Evolutionary conservation across 768 basidiomycete species (phyloP), one percentile per base, ranked within the genome.

Genomic region (Phlebiopsis gigantea): DNA sequence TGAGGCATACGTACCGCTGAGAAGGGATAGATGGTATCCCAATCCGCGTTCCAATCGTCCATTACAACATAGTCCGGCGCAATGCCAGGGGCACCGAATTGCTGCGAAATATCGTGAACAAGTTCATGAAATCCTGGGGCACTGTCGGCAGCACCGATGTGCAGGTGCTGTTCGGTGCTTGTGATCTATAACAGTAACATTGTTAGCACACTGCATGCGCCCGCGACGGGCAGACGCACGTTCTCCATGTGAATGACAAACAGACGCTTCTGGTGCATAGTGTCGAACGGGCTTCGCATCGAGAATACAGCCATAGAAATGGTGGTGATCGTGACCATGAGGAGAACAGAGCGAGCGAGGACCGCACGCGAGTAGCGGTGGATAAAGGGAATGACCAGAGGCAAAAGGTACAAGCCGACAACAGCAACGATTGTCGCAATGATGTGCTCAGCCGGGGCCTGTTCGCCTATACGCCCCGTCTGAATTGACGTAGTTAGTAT

Each of bases 181-280:
- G 86, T 87, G 46, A 91, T 76, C 90, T 94, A 63, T 5, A 22
- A 10, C 19, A 43, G 2, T 39, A 2, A 29, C 14, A 19, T 22
- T 15, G 17, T 47, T 6, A 47, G 46, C n/a, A 47, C 5, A 21
- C 43, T 24, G 4, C 14, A 30, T 19, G 19, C 12, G n/a, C n/a
- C n/a, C n/a, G n/a, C n/a, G n/a, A 31, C 34, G 15, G 29, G 21
- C 22, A 25, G n/a, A 70, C 85, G 63, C 67, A 93, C 93, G 64
- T 98, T 92, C 70, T 96, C 92, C 61, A 85, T 76, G 65, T 93
- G 87, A 42, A 97, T 71, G 30, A 93, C 78, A 63, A 91, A 94
- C 48, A 96, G 48, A 54, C 96, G 75, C 71, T 92, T 92, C 63
- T 93, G 95, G 67, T 98, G 96, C 77, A 83, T 82, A 15, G 65